phyloP scores from a whole-genome alignment of 2,329 filamentous ascomycete genomes.

The Hypoxylon sp. region DNA sequence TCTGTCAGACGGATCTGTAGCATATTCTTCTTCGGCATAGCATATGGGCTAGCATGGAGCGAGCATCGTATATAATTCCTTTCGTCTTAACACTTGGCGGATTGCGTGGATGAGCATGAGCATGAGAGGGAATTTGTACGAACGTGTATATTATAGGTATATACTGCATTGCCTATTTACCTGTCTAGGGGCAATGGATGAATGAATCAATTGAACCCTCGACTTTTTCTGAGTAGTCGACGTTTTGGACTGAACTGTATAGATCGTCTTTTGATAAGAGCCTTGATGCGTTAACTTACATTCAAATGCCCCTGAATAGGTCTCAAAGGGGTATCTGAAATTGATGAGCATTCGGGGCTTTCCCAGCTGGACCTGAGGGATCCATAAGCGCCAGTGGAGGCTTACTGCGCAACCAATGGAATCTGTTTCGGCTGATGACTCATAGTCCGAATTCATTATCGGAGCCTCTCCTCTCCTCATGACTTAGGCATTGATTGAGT shows the following conservation, averaged over 20 bases:
- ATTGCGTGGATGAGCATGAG: constrained; percentile 1
- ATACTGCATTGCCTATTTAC: constrained; percentile 11
- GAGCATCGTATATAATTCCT: constrained; percentile 33
- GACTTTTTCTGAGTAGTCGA: background rate
- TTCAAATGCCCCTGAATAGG: background rate
- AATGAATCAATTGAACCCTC: constrained; percentile 18
- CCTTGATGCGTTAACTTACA: background rate
- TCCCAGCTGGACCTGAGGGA: background rate
- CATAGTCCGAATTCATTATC: background rate
- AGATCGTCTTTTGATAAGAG: background rate
- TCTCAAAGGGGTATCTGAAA: background rate
- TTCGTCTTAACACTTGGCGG: constrained; percentile 9
- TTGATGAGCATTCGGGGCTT: background rate
- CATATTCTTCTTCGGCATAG: constrained; percentile 26
- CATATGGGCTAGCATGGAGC: constrained; percentile 39
- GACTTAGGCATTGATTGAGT: background rate
- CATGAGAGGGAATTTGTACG: constrained; percentile 8
- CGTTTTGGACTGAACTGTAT: background rate
- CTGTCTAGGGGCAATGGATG: constrained; percentile 15
- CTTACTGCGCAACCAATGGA: background rate
- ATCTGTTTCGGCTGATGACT: background rate
- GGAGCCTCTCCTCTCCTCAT: background rate
- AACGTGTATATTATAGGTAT: constrained; percentile 25
- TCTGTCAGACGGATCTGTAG: constrained; percentile 21
- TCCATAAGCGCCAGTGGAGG: background rate